These are phyloP conservation scores for Macrophomina phaseolina DNA, from an alignment of 2,329 filamentous ascomycete species.

Conservation along the genomic window DNA sequence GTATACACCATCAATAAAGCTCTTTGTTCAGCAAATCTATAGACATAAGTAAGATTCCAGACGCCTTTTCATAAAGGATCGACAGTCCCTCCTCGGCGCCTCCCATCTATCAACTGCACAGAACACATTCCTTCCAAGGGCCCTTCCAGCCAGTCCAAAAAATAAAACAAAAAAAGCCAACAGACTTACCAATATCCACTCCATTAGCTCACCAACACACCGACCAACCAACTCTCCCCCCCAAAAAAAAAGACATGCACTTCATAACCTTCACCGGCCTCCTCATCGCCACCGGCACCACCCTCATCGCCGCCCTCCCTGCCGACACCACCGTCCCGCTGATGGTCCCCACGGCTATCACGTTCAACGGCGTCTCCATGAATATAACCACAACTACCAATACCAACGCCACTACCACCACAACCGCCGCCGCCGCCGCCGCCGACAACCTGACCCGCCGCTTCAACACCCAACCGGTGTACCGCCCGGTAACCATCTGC, in stretches of 20 bases:
- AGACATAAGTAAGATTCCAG: neutral
- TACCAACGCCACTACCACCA: neutral
- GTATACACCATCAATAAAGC: neutral
- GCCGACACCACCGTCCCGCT: neutral
- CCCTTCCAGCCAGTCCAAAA: neutral
- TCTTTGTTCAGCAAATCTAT: neutral
- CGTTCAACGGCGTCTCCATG: neutral
- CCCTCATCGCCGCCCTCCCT: neutral
- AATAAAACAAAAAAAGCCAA: neutral
- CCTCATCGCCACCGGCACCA: neutral
- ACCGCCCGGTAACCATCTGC: neutral
- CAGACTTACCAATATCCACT: neutral
- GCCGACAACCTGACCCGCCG: neutral
- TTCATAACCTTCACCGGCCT: neutral
- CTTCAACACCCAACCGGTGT: neutral
- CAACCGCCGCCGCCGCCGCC: neutral
- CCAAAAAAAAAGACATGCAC: neutral
- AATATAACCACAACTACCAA: neutral
- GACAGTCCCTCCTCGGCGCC: neutral
- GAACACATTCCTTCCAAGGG: conserved; percentile 4
- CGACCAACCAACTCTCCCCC: too few species aligned
- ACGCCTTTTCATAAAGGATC: neutral
- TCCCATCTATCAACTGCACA: neutral
- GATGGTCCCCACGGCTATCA: neutral
- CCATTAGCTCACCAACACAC: too few species aligned